Evolutionary conservation across 352 stramenopile species (phyloP).

Genomic region (Globisporangium spiculum): DNA sequence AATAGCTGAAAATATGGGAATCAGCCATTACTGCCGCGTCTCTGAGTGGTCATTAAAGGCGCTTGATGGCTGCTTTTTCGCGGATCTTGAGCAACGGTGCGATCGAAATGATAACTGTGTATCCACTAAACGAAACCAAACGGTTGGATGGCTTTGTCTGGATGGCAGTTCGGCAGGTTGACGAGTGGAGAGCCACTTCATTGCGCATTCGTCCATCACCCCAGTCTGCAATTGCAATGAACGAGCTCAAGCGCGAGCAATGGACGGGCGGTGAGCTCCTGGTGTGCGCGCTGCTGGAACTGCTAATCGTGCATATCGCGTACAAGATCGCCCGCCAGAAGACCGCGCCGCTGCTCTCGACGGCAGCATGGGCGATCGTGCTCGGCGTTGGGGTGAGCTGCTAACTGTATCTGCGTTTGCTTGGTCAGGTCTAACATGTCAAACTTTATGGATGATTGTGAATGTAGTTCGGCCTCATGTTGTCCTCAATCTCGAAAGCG

Average conservation of each 20-base stretch:
- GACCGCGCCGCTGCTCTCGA: constrained; percentile 45
- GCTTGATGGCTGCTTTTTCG: background rate
- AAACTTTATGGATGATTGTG: background rate
- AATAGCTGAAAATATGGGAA: background rate
- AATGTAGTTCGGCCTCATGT: constrained; percentile 32
- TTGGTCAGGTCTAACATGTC: background rate
- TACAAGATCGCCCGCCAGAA: constrained; percentile 59
- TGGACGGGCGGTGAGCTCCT: constrained; percentile 64
- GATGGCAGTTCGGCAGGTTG: background rate
- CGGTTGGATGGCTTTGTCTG: background rate
- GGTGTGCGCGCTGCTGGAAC: constrained; percentile 56
- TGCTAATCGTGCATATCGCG: constrained; percentile 59
- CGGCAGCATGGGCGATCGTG: constrained; percentile 65
- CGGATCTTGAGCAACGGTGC: background rate
- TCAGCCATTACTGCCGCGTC: background rate
- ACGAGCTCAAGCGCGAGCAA: constrained; percentile 32
- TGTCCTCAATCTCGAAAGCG: constrained; percentile 39
- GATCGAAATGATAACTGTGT: background rate
- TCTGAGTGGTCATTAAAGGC: background rate
- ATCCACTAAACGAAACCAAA: no score
- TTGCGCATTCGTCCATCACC: background rate
- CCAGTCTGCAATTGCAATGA: constrained; percentile 6
- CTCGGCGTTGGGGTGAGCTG: constrained; percentile 24
- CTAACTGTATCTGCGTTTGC: background rate
- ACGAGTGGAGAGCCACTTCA: background rate